Base-by-base conservation (phyloP, 1,284 basidiomycete genomes). In the Boletus sp. region DNA sequence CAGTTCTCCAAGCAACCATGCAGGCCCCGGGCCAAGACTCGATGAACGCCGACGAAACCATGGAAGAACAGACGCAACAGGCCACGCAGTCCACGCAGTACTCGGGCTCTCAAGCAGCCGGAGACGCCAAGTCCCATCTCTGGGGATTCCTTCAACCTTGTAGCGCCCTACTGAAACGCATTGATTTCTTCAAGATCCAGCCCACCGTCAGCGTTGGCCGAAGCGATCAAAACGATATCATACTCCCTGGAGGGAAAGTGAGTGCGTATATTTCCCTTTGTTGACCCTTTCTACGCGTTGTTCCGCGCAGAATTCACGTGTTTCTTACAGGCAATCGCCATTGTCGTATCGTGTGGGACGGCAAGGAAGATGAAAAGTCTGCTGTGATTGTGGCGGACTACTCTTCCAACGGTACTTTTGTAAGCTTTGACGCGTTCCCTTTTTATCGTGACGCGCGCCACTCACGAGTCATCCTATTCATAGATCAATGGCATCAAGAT, bases 331-430 rank as follows among this genome's bases (percentile, higher is more conserved):
- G 89, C 70, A 88, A 86, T 65, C 73, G 73, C 8, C 89, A 92
- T 63, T 86, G 84, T 66, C 71, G 71, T 20, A 81, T 92, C 56
- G 73, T 73, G 7, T 91, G 88, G 88, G 84, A 89, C 63, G 86
- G 86, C 20, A 74, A 70, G n/a, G 78, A 83, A 33, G 70, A 74
- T 24, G 68, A 70, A 1, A 75, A 78, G 47, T 81, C 84, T 0
- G 80, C 81, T 8, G 84, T 94, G 9, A 80, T 80, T 47, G 81
- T 95, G 20, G 76, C 78, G 12, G 93, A 96, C 73, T 72, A 75
- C 50, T 93, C 89, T 18, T 91, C 87, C 57, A 96, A 96, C 66
- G 92, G 92, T 0, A 95, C 93, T 11, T 95, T 82, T 74, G 91
- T 93, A 74, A 70, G 91, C 80, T 33, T 53, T 29, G 47, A 53